Base-by-base conservation (phyloP, 805 yeast genomes). In the Lipomyces yamadae region DNA sequence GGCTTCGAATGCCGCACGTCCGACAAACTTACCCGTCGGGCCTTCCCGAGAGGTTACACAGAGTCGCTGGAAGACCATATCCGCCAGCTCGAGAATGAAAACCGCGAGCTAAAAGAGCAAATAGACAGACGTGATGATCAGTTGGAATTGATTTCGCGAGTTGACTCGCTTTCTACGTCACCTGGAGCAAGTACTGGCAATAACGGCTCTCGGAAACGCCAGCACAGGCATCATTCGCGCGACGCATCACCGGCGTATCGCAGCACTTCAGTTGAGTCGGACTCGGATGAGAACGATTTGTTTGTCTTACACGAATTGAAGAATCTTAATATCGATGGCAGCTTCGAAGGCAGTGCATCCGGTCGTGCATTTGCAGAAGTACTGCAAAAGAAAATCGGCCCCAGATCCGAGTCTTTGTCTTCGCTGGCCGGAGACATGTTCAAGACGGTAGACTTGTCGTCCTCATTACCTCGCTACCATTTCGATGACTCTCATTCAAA, bases 11-110 rank as follows among this genome's bases (percentile, higher is more conserved):
- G 98, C 77, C 88, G 88, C 64, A 89, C 91, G n/a, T 87, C 93
- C 18, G 97, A 92, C 75, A 88, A 89, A 72, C 81, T 92, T n/a
- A 85, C 93, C 0, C 83, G 97, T 65, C 81, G 93, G 69, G 94
- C 97, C 0, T 92, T 88, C 74, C 97, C 97, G 0, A 83, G 96
- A 75, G 97, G 97, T 0, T 92, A 92, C 74, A 92, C 97, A 0
- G 97, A 92, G 78, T 88, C 92, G 1, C 77, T 92, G 62, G 98
- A 92, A 75, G 96, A 91, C 74, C 81, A 97, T 60, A 88, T 92
- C n/a, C 81, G 97, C 60, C 95, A 89, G 74, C 81, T 93, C 30
- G 97, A 92, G 76, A 85, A 88, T 2, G 96, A 92, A 73, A 91
- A 91, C 76, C 85, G 86, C 70, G 84, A 89, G 73, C 77, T 92